Evolutionary conservation across 805 yeast genomes (phyloP).

Genomic region (Saitoella complicata): DNA sequence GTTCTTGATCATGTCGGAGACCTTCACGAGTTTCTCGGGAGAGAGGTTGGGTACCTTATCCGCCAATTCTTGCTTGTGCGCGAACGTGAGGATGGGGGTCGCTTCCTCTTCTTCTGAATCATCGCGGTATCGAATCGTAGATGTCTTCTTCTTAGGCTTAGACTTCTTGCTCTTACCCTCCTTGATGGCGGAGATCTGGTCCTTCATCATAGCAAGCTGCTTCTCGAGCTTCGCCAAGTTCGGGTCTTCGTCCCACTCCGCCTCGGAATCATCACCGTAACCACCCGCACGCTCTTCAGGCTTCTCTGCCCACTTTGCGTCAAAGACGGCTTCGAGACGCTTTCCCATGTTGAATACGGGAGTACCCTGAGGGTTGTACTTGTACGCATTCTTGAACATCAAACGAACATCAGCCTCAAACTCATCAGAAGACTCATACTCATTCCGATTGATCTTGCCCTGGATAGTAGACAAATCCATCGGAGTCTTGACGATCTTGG

Average conservation of each 20-base stretch:
- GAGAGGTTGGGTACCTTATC: slow-evolving; percentile 66
- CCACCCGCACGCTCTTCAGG: slow-evolving; percentile 50
- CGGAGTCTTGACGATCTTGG: slow-evolving; percentile 73
- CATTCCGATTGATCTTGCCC: slow-evolving; percentile 65
- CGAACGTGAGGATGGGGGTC: slow-evolving; percentile 35
- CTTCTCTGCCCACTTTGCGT: slow-evolving; percentile 73
- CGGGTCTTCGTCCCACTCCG: slow-evolving; percentile 44
- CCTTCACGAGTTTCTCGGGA: slow-evolving; percentile 68
- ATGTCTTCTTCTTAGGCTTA: slow-evolving; percentile 36
- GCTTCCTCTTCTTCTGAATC: slow-evolving; percentile 5
- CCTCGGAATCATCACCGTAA: slow-evolving; percentile 42
- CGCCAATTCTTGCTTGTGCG: slow-evolving; percentile 87
- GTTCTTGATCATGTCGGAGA: slow-evolving; percentile 70
- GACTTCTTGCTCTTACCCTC: slow-evolving; percentile 33
- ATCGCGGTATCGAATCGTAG: neutral
- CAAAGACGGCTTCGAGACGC: slow-evolving; percentile 69
- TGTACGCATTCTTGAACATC: slow-evolving; percentile 77
- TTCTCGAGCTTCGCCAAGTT: slow-evolving; percentile 80
- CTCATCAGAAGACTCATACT: slow-evolving; percentile 76
- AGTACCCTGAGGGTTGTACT: slow-evolving; percentile 91
- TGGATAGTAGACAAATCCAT: slow-evolving; percentile 87
- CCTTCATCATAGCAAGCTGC: slow-evolving; percentile 69
- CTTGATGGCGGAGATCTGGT: slow-evolving; percentile 31
- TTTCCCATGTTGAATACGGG: slow-evolving; percentile 95
- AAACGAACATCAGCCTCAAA: slow-evolving; percentile 70